phyloP scores from a whole-genome alignment of 1,284 basidiomycete genomes.

The Rhodotorula sp. region DNA sequence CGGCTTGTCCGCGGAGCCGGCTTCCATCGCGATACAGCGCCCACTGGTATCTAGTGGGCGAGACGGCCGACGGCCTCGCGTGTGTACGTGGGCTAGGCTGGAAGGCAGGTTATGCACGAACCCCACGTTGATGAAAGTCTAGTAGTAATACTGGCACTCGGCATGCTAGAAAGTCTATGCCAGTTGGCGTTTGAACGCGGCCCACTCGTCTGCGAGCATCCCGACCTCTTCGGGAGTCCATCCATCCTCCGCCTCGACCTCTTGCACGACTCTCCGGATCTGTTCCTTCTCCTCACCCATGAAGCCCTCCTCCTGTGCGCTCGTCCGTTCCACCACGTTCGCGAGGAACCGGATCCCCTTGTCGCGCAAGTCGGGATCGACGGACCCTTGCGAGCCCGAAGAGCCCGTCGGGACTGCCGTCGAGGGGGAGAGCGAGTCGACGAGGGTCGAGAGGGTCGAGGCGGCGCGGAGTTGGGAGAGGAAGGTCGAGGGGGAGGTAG shows the following conservation, averaged over 20 bases:
- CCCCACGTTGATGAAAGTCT: too few species aligned
- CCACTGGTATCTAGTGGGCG: too few species aligned
- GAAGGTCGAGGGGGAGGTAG: slow-evolving; percentile 26
- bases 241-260: slow-evolving; percentile 43
- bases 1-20: too few species aligned
- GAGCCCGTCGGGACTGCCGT: slow-evolving; percentile 58
- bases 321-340: slow-evolving; percentile 45
- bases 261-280: slow-evolving; percentile 44
- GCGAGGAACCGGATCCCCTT: slow-evolving; percentile 64
- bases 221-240: slow-evolving; percentile 43
- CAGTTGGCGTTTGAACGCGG: slow-evolving; percentile 29
- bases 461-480: slow-evolving; percentile 49
- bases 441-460: slow-evolving; percentile 49
- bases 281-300: slow-evolving; percentile 46
- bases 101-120: too few species aligned
- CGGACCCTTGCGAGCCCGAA: slow-evolving; percentile 64
- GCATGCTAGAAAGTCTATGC: slow-evolving; percentile 3
- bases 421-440: slow-evolving; percentile 35
- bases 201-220: slow-evolving; percentile 41
- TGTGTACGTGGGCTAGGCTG: too few species aligned
- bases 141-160: too few species aligned
- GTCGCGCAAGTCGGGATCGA: slow-evolving; percentile 76
- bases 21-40: too few species aligned
- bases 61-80: too few species aligned
- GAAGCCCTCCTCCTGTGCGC: slow-evolving; percentile 28